Evolutionary conservation across 2,329 filamentous ascomycete genomes (phyloP), one percentile per base, ranked within the genome.

Genomic region (Tolypocladium endophyticum): DNA sequence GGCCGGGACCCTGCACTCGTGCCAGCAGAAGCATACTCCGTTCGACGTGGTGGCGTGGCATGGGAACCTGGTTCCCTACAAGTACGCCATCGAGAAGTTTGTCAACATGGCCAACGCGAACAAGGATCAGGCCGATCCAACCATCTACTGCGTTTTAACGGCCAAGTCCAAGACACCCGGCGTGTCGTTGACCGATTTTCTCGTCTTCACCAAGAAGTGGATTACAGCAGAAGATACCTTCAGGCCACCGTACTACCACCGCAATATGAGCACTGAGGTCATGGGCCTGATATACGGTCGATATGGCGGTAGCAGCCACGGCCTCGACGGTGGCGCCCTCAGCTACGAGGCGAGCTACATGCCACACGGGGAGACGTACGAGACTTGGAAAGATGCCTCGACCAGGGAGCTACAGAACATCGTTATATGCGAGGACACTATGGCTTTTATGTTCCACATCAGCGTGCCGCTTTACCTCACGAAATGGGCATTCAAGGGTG

Each of bases 11-110:
- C 80, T 87, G 43, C 87, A 86, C 66, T 75, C 73, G 28, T 84
- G 81, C 59, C 78, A 77, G 28, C 87, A 89, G 67, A 76, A 76
- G 28, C 86, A 89, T 68, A 85, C 81, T 2, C 87, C 87, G 0
- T 90, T 88, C 66, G 86, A 89, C 64, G 86, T 89, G 1, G 84
- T 88, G 0, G 86, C 85, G 2, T 89, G 87, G 86, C 86, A 88
- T 64, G 86, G 86, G n/a, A 85, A 82, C 57, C 87, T 87, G 65
- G 83, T 84, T 58, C 81, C 80, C 0, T 82, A 78, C 71, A 83
- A 83, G 68, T 84, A 84, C 66, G 80, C 80, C 57, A 68, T 83
- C 4, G 80, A 78, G 9, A 81, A 80, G 60, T 73, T 87, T 76
- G 68, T 87, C 78, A 79, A 80, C 72, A 71, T 83, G 70, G 85